These are phyloP conservation scores for Grosmannia huntii DNA, from an alignment of 2,329 filamentous ascomycete species.

Conservation along the genomic window DNA sequence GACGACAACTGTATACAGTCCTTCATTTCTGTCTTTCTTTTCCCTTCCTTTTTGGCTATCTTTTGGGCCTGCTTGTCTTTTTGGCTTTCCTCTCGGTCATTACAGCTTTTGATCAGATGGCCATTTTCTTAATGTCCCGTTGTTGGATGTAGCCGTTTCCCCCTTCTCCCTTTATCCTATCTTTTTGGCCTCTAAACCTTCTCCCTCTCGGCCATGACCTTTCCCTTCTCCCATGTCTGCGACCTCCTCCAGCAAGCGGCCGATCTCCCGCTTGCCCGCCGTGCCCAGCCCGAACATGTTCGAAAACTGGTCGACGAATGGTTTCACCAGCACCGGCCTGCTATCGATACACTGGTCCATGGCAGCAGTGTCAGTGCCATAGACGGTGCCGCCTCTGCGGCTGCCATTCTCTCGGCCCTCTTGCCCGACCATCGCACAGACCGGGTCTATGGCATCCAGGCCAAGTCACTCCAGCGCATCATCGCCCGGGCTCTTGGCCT, in stretches of 20 bases:
- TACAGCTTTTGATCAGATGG: too few species aligned
- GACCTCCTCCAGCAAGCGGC: slow-evolving; percentile 60
- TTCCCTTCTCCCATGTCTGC: slow-evolving; percentile 60
- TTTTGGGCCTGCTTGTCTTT: background rate
- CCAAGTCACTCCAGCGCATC: slow-evolving; percentile 48
- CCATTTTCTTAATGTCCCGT: background rate
- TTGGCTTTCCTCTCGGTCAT: too few species aligned
- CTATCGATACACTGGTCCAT: background rate
- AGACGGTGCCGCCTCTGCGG: slow-evolving; percentile 14
- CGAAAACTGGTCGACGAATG: slow-evolving; percentile 40
- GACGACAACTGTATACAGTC: background rate
- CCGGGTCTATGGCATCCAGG: slow-evolving; percentile 61
- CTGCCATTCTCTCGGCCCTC: slow-evolving; percentile 59
- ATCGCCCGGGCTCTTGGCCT: slow-evolving; percentile 55
- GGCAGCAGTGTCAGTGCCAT: too few species aligned
- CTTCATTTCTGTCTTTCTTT: background rate
- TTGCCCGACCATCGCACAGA: slow-evolving; percentile 67
- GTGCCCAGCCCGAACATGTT: slow-evolving; percentile 11
- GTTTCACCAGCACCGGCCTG: slow-evolving; percentile 51
- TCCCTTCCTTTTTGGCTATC: background rate
- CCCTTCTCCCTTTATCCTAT: background rate
- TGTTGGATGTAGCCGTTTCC: background rate
- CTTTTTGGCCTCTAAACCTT: background rate
- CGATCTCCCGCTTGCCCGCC: slow-evolving; percentile 19
- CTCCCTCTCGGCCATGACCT: slow-evolving; percentile 34